A percentile compares a stretch with the other conserved stretches of the same genome.
Evolutionary conservation across 768 basidiomycete genomes (phyloP).

Genomic region (Trichaptum fuscoviolaceum): DNA sequence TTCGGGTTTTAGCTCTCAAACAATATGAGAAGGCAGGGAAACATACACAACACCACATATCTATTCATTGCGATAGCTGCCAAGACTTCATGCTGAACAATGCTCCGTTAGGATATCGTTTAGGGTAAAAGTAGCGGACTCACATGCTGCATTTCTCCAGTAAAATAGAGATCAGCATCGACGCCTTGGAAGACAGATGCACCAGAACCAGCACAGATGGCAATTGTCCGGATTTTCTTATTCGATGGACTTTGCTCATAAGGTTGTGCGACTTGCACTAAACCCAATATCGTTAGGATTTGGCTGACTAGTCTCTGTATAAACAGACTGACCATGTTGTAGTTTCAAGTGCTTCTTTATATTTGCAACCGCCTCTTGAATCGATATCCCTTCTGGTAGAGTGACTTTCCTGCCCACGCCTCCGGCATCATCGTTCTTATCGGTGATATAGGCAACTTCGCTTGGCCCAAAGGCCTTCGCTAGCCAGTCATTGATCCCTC

Average conservation of each 20-base stretch:
- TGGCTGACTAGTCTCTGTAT: conserved; percentile 15
- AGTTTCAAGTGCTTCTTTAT: conserved; percentile 67
- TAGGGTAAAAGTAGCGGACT: conserved; percentile 13
- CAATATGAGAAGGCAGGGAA: conserved; percentile 10
- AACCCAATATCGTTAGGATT: conserved; percentile 9
- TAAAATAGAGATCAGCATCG: conserved; percentile 82
- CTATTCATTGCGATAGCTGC: conserved; percentile 71
- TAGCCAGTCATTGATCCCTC: conserved; percentile 90
- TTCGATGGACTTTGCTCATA: conserved; percentile 19
- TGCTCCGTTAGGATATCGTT: conserved; percentile 6
- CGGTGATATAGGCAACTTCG: conserved; percentile 34
- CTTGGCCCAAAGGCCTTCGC: conserved; percentile 33
- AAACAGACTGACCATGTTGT: conserved; percentile 45
- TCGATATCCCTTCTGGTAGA: conserved; percentile 43
- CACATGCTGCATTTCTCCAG: conserved; percentile 91
- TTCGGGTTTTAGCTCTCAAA: conserved; percentile 5
- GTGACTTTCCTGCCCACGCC: conserved; percentile 62
- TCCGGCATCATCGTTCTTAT: conserved; percentile 26
- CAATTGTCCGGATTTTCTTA: conserved; percentile 48
- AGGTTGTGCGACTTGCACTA: conserved; percentile 67
- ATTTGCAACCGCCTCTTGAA: conserved; percentile 57
- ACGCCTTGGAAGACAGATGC: conserved; percentile 67
- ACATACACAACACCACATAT: conserved; percentile 81
- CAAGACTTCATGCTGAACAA: conserved; percentile 78
- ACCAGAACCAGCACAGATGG: conserved; percentile 90